Evolutionary conservation across 352 stramenopile species (phyloP), one percentile per base, ranked within the genome.

Genomic region (Phytophthora pisi): DNA sequence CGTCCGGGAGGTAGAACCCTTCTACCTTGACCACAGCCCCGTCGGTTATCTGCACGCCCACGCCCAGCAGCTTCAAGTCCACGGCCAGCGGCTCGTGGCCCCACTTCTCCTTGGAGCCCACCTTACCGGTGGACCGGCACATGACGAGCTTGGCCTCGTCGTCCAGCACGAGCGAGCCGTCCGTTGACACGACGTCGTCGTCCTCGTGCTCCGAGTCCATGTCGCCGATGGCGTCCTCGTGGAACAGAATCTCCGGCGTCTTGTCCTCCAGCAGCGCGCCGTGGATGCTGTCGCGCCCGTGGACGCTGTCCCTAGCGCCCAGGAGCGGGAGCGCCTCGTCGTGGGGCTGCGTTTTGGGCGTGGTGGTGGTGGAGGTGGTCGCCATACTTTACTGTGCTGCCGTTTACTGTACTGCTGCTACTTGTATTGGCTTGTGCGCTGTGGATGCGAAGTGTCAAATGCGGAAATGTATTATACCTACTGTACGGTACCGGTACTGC

Each of bases 211-310:
- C 58, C 24, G 64, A 75, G 57, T 75, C 68, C 0, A 64, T 72
- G 15, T 72, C 68, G 38, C 47, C 68, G 55, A 75, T 72, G 6
- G 68, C 68, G 49, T 75, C 68, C 60, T 75, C 68, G 51, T 72
- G 63, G 51, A 75, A 75, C 7, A 75, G 59, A 43, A 75, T 72
- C 53, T 75, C 68, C n/a, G 68, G 68, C 23, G 59, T 72, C 55
- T 62, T 68, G 57, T 75, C 68, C 53, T 75, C 68, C 18, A 75
- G 54, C 40, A 75, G 59, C 28, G 68, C 68, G 13, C 47, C 55
- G 36, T 68, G 58, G 24, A 68, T 61, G 13, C 63, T 65, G 43
- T 68, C 68, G 2, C 54, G 54, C 0, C 8, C 26, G 31, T 45
- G 38, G 1, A 31, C 34, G 1, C 36, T 16, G 36, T 42, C 10